Evolutionary conservation across 345 rosid species (phyloP).

Genomic region (Barbarea vulgaris): DNA sequence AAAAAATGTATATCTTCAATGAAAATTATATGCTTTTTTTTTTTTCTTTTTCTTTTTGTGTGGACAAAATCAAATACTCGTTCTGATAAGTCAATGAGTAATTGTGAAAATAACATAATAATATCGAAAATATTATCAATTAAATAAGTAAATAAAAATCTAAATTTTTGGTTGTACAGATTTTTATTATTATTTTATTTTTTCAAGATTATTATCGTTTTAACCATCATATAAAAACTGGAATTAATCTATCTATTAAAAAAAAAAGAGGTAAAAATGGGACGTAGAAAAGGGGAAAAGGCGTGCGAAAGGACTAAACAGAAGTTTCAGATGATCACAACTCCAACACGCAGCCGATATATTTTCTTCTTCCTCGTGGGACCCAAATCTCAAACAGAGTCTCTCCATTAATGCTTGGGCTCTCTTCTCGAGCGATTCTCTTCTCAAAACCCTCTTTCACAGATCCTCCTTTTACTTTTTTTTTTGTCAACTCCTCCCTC

Average conservation of each 20-base stretch:
- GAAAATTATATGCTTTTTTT: no score
- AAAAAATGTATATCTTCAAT: no score
- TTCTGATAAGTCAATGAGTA: no score
- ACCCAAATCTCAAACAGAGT: constrained; percentile 14
- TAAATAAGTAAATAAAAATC: no score
- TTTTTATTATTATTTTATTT: no score
- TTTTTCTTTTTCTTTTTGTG: no score
- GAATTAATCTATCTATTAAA: no score
- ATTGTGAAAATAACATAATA: neutral
- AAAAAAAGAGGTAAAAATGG: neutral
- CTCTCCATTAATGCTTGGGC: constrained; percentile 28
- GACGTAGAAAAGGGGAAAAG: constrained; percentile 32
- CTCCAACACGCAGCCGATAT: constrained; percentile 50
- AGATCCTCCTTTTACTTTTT: neutral
- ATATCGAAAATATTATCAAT: no score
- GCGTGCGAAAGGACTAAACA: constrained; percentile 28
- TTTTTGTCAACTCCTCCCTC: constrained; percentile 21
- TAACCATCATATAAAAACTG: no score
- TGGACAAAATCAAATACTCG: neutral
- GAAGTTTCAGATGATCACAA: constrained; percentile 40
- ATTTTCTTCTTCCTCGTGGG: neutral
- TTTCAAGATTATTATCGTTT: no score
- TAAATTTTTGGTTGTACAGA: no score
- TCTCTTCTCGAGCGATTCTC: constrained; percentile 22
- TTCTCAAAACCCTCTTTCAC: neutral